Base-by-base conservation (phyloP, 202 grass and related monocot genomes). In the Cymbopogon flexuosus region DNA sequence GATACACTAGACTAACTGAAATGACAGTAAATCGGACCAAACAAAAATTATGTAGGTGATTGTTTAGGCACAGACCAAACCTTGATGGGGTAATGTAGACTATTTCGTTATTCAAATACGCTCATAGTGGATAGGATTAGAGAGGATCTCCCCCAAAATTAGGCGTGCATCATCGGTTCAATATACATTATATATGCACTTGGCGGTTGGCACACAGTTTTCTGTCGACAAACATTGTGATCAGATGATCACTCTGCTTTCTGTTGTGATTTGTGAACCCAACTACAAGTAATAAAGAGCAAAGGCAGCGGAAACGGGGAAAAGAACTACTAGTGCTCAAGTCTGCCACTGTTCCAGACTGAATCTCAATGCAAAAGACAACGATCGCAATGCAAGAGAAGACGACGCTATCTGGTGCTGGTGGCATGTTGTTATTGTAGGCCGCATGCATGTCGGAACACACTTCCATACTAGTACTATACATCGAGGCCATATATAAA, bases 401-500 rank as follows among this genome's bases (percentile, higher is more conserved):
- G 46, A 37, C 11, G 27, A 12, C 13, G 19, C 39, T 39, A 77
- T 62, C 62, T 43, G 57, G 51, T 29, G 76, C 76, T 54, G 18
- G 51, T 45, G 45, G 37, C 43, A 65, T 23, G 67, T 43, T 23
- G 67, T 43, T 73, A 46, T 78, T 84, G 74, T 62, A 43, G 41
- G 34, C 31, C 42, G 42, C 65, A 22, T 57, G n/a, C 52, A 57
- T 51, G 72, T 78, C 65, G 71, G 59, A 33, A 10, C 19, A 21
- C 5, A 56, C 47, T 19, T 46, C 10, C 36, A 35, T 52, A 19
- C 31, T 33, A 47, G 18, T 42, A 36, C 8, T 2, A 23, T 51
- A 51, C 46, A 18, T 15, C 15, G 46, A 63, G 24, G 57, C 42
- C 33, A 19, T 54, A 21, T 27, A 66, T 54, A 66, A 58, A 67